Base-by-base conservation (phyloP, 148 eudicot genomes). In the Camellia japonica region DNA sequence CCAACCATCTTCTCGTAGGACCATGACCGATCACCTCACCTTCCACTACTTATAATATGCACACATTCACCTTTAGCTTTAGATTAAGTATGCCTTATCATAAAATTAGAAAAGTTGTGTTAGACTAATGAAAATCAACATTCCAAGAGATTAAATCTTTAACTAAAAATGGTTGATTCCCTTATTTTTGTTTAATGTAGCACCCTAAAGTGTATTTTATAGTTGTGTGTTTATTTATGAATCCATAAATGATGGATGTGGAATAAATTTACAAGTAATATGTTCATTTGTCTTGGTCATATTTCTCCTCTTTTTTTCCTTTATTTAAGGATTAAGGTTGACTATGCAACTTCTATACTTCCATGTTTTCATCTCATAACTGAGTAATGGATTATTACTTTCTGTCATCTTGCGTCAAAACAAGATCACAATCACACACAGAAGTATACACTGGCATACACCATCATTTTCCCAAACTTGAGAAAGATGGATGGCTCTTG, bases 401-500 rank as follows among this genome's bases (percentile, higher is more conserved):
- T 68, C 13, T 55, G 51, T 68, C 20, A 42, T 30, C 15, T 16
- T 47, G 74, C 74, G 6, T 71, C 56, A 20, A 46, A 46, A 7
- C n/a, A 10, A 18, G 51, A 42, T 3, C 61, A 41, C 19, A 59
- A 16, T 20, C 11, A 19, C 30, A 51, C 2, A 56, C 11, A 19
- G 65, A 18, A 14, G 62, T 59, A 59, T 7, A 63, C 46, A 19
- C 81, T 59, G 44, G 52, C 77, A 23, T 75, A 18, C 44, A 75
- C 68, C 13, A 2, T 46, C 44, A 58, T 43, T 20, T 58, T 38
- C 15, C 55, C 19, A 76, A 58, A 59, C 44, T 42, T 58, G 15
- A 18, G 52, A 42, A 47, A 15, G 65, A n/a, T 68, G 6, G 75
- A 58, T 46, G 41, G 74, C 19, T 64, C n/a, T 14, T 7, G 20